Evolutionary conservation across 305 asterid species (phyloP).

Genomic region (Solanum aculeatissimum): DNA sequence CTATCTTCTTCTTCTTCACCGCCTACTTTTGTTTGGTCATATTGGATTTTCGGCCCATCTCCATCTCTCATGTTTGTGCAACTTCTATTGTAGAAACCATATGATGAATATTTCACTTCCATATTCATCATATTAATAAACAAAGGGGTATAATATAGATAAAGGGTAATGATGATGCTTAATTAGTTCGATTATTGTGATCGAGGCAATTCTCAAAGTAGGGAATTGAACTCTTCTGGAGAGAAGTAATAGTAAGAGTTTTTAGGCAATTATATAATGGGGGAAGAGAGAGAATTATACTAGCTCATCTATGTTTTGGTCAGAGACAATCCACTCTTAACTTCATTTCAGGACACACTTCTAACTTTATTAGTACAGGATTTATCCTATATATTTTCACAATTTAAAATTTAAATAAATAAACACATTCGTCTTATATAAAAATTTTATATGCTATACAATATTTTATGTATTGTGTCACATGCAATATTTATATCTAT

Average conservation of each 20-base stretch:
- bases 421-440: fast-evolving
- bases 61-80: neutral
- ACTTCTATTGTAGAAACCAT: neutral
- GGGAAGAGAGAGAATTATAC: neutral
- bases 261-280: neutral
- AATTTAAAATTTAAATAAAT: no score
- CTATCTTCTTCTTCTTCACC: neutral
- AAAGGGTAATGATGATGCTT: no score
- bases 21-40: neutral
- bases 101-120: neutral
- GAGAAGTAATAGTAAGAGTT: no score
- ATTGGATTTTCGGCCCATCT: neutral
- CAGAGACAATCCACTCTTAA: no score
- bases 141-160: neutral
- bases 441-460: no score
- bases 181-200: neutral
- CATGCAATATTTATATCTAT: fast-evolving
- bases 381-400: no score
- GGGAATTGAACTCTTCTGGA: neutral
- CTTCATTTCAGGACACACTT: no score
- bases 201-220: neutral
- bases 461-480: no score
- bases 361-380: no score
- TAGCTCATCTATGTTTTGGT: neutral
- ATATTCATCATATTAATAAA: neutral